Evolutionary conservation across 345 rosid genomes (phyloP).

Genomic region (Odontarrhena argentea): DNA sequence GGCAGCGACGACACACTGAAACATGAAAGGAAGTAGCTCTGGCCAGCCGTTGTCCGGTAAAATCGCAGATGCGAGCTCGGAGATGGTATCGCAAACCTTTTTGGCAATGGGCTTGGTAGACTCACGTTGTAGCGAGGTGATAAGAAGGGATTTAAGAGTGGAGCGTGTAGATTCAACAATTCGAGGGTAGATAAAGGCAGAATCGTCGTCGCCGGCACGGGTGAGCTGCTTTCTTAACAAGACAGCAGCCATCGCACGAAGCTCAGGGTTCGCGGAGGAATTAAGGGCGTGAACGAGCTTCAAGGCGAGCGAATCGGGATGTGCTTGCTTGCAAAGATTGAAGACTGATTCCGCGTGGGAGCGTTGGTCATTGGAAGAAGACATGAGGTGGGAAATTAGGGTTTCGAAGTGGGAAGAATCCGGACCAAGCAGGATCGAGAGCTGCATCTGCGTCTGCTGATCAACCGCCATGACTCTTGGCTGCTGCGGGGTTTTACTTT

Average conservation of each 20-base stretch:
- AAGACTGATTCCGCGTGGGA: constrained; percentile 66
- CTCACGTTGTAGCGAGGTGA: constrained; percentile 54
- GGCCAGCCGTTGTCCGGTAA: constrained; percentile 59
- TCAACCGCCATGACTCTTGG: constrained; percentile 40
- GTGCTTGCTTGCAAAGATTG: constrained; percentile 57
- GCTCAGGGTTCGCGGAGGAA: constrained; percentile 45
- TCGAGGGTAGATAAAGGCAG: constrained; percentile 48
- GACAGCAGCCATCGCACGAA: constrained; percentile 66
- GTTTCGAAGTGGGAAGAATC: constrained; percentile 63
- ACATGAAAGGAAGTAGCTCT: constrained; percentile 63
- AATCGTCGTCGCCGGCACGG: constrained; percentile 41
- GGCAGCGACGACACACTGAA: constrained; percentile 57
- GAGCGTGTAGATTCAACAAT: constrained; percentile 50
- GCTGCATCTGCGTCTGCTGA: constrained; percentile 42
- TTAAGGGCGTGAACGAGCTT: constrained; percentile 54
- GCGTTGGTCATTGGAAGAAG: constrained; percentile 71
- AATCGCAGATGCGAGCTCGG: constrained; percentile 62
- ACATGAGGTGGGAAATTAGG: constrained; percentile 68
- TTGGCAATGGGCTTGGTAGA: constrained; percentile 47
- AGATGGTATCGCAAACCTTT: constrained; percentile 64
- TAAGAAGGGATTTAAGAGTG: constrained; percentile 51
- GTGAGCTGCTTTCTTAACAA: constrained; percentile 73
- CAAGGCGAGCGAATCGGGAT: constrained; percentile 60
- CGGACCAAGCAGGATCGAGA: constrained; percentile 46
- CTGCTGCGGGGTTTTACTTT: constrained; percentile 12